Conservation (phyloP, 495 filamentous ascomycete genomes). For the Talaromyces thailandensis region DNA sequence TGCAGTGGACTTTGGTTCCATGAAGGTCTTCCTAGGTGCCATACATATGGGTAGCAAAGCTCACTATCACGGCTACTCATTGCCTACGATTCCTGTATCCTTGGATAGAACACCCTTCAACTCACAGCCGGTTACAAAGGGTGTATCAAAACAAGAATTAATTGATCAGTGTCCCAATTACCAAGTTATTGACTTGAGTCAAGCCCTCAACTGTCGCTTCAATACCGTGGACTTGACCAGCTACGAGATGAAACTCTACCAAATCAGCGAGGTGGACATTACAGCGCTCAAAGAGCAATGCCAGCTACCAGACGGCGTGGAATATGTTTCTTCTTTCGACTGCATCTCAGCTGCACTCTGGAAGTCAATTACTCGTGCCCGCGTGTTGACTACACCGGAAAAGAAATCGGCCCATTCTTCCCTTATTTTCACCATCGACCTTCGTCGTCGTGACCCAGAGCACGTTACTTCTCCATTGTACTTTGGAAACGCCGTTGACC, state of each 20-base stretch:
- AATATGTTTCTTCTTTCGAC: not conserved
- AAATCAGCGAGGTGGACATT: not conserved
- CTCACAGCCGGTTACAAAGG: not conserved
- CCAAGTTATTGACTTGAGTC: not conserved
- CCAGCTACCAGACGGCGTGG: not conserved
- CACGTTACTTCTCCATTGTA: not conserved
- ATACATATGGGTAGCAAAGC: not conserved
- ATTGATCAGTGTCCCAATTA: not conserved
- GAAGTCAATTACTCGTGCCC: not conserved
- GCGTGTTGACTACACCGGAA: not conserved
- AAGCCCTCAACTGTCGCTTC: not conserved
- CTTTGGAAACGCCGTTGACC: not conserved
- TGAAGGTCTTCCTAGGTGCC: constrained; percentile 9
- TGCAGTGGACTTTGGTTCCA: constrained; percentile 18
- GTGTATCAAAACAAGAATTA: not conserved
- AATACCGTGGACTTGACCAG: not conserved
- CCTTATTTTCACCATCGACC: not conserved
- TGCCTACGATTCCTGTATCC: not conserved
- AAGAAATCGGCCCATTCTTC: not conserved
- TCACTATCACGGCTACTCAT: not conserved
- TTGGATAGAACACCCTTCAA: not conserved
- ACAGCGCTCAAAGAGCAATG: not conserved
- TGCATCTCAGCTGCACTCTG: not conserved
- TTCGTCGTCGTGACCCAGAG: not conserved
- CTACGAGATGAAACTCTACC: not conserved